Evolutionary conservation across 2,329 filamentous ascomycete species (phyloP).

Genomic region (Fusarium buxicola): DNA sequence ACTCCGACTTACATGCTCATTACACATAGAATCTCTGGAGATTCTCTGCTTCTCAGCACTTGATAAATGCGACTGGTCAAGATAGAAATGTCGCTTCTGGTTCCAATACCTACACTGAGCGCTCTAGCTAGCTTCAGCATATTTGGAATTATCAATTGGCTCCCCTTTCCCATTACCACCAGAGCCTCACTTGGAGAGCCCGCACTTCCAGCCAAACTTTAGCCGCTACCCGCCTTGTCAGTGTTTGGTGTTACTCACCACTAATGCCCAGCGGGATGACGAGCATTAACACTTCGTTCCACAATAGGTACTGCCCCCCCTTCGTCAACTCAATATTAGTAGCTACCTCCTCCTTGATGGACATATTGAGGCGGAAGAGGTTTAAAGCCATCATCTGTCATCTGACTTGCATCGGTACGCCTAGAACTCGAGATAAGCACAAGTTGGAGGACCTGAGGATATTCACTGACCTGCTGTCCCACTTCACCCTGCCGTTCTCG

Average conservation of each 20-base stretch:
- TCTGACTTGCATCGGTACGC: constrained; percentile 2
- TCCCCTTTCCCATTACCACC: too few relatives aligned
- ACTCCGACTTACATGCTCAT: too few relatives aligned
- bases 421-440: constrained; percentile 12
- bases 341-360: constrained; percentile 30
- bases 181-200: neutral
- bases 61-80: too few relatives aligned
- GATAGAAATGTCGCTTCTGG: too few relatives aligned
- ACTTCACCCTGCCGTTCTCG: constrained; percentile 13
- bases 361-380: constrained; percentile 26
- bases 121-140: too few relatives aligned
- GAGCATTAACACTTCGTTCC: neutral
- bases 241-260: too few relatives aligned
- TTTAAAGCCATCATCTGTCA: constrained; percentile 1
- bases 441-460: neutral
- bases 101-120: too few relatives aligned
- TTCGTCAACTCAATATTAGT: constrained; percentile 20
- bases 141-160: too few relatives aligned
- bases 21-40: too few relatives aligned
- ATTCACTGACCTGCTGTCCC: constrained; percentile 20
- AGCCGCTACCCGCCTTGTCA: too few relatives aligned
- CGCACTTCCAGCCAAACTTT: neutral
- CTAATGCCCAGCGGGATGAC: neutral
- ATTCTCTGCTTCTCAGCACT: too few relatives aligned
- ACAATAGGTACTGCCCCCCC: constrained; percentile 5